Base-by-base conservation (phyloP, 2,329 filamentous ascomycete species). In the Rhexocercosporidium sp. region DNA sequence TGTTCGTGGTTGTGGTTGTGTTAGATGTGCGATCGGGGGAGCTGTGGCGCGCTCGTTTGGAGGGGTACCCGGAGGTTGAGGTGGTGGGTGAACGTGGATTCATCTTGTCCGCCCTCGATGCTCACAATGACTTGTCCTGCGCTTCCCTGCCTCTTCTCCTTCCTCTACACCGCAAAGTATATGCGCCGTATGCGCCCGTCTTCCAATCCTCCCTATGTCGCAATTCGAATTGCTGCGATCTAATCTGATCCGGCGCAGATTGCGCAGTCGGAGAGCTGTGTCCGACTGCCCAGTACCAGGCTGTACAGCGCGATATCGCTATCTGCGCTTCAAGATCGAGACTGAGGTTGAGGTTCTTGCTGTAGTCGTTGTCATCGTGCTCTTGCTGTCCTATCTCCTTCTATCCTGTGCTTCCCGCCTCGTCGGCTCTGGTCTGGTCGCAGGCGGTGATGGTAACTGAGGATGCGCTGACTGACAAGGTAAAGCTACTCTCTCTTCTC, bases 31-130 rank as follows among this genome's bases (percentile, higher is more conserved):
- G 63, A 27, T 71, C 72, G 37, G 85, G 83, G 22, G 86, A 86
- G 49, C 80, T 81, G 73, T 84, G 85, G 70, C 86, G 84, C 69
- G 83, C 81, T 72, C 88, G 86, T 79, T 90, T 90, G 73, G 81
- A 79, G 51, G 86, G 85, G 72, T 86, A 82, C 51, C 81, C 77
- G 34, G 29, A 31, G 20, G 37, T 51, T 12, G 84, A 82, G 66
- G 84, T 84, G 66, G 83, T 81, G 75, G 85, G 83, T 66, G 81
- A 80, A 72, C 80, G 80, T 49, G 79, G 79, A 72, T 81, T 81
- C 84, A 84, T 85, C 72, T 1, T 59, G 27, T 51, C 29, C 14
- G 29, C 29, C n/a, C 20, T 27, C n/a, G n/a, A n/a, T n/a, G n/a
- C n/a, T 31, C 14, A 2, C 31, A 20, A 18, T 5, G 9, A 29